Percentiles rank a stretch among this genome's conserved stretches.
Evolutionary conservation across 2,329 filamentous ascomycete genomes (phyloP).

Genomic region (Escovopsis sp.): DNA sequence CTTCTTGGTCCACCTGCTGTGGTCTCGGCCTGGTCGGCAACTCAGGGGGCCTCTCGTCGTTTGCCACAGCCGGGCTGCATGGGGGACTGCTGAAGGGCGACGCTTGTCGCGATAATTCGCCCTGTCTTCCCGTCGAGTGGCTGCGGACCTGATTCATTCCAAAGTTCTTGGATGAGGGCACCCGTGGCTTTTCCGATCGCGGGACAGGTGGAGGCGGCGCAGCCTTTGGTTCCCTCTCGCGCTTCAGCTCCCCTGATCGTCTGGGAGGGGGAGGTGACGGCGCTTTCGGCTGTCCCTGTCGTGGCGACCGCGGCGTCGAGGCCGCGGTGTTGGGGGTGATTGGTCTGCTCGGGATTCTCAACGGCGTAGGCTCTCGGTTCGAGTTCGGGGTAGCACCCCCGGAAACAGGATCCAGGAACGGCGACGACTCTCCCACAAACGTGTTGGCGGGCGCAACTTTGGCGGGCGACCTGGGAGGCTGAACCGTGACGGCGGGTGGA

Average conservation of each 20-base stretch:
- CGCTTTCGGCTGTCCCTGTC: constrained; percentile 32
- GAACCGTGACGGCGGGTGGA: constrained; percentile 53
- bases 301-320: constrained; percentile 27
- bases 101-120: constrained; percentile 23
- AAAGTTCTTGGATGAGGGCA: constrained; percentile 14
- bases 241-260: constrained; percentile 43
- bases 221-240: constrained; percentile 30
- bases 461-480: constrained; percentile 56
- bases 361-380: constrained; percentile 28
- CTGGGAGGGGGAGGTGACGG: constrained; percentile 50
- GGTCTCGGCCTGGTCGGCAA: constrained; percentile 38
- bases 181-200: constrained; percentile 53
- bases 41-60: constrained; percentile 35
- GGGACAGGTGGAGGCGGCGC: constrained; percentile 61
- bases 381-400: constrained; percentile 24
- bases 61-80: constrained; percentile 43
- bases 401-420: constrained; percentile 34
- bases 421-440: constrained; percentile 25
- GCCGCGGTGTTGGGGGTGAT: constrained; percentile 31
- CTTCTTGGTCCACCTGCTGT: constrained; percentile 11
- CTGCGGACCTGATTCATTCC: constrained; percentile 6
- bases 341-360: constrained; percentile 41
- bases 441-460: constrained; percentile 27
- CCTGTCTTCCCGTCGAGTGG: constrained; percentile 6
- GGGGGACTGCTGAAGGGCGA: constrained; percentile 86